Percentiles rank a stretch among this genome's conserved stretches.
Evolutionary conservation across 2,329 filamentous ascomycete genomes (phyloP).

Genomic region (Exophiala dermatitidis): DNA sequence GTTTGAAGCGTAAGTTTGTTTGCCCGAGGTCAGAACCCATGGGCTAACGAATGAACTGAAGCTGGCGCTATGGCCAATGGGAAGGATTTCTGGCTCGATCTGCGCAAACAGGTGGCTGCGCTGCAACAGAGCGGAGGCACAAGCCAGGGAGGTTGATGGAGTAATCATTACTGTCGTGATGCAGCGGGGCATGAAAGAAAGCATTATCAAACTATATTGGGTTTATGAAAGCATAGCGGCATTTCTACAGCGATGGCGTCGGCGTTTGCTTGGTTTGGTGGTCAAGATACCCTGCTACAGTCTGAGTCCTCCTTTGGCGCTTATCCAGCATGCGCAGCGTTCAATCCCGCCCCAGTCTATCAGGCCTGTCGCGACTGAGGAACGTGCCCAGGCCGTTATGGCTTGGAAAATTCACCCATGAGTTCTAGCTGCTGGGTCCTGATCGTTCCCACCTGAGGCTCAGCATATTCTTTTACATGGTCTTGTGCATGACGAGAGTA

Average conservation of each 20-base stretch:
- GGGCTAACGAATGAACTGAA: slow-evolving; percentile 23
- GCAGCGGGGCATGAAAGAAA: slow-evolving; percentile 22
- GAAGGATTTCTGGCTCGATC: slow-evolving; percentile 45
- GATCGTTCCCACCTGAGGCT: no score
- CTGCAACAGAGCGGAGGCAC: slow-evolving; percentile 32
- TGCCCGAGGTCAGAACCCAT: not conserved
- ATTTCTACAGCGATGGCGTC: slow-evolving; percentile 10
- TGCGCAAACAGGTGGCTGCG: slow-evolving; percentile 41
- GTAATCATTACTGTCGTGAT: slow-evolving; percentile 30
- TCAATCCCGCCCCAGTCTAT: not conserved
- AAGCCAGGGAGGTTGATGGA: slow-evolving; percentile 24
- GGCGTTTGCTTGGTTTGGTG: slow-evolving; percentile 1
- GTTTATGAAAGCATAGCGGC: slow-evolving; percentile 10
- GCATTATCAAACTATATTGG: slow-evolving; percentile 19
- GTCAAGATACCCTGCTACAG: slow-evolving; percentile 14
- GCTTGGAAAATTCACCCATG: no score
- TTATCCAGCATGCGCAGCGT: slow-evolving; percentile 14
- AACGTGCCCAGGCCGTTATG: no score
- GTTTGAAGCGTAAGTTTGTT: slow-evolving; percentile 36
- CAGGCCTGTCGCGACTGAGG: not conserved
- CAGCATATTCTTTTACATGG: no score
- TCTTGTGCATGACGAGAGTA: no score
- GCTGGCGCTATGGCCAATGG: slow-evolving; percentile 44
- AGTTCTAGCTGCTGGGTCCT: no score
- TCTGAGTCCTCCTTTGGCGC: slow-evolving; percentile 1